Conservation (phyloP, 257 asterid species). For the Henckelia pumila region DNA sequence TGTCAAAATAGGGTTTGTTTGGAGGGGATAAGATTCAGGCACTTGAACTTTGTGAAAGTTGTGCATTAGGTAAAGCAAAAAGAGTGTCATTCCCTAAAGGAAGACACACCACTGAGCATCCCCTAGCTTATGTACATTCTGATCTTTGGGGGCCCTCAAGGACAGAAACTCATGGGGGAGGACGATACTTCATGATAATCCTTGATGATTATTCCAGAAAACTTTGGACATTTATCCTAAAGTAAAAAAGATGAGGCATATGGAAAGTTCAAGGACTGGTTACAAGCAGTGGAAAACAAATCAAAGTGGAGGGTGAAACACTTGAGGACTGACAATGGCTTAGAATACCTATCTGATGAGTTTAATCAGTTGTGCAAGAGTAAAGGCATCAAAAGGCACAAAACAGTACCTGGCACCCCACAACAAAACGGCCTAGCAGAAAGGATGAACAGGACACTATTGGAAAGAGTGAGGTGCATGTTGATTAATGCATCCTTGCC, state of each 20-base stretch:
- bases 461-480: constrained; percentile 9
- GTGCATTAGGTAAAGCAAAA: no score
- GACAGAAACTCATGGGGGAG: no score
- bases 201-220: no score
- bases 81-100: no score
- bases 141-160: no score
- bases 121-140: no score
- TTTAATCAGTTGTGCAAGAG: background rate
- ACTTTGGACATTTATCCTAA: no score
- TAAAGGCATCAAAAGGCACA: background rate
- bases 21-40: no score
- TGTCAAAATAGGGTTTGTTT: no score
- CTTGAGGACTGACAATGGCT: background rate
- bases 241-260: background rate
- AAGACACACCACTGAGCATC: no score
- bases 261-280: background rate
- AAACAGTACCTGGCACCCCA: background rate
- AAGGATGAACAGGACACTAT: background rate
- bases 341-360: background rate
- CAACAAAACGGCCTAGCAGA: background rate
- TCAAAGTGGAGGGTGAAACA: background rate
- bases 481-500: background rate
- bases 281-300: background rate
- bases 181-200: no score
- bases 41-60: no score